A percentile compares a stretch with the other conserved stretches of the same genome.
Evolutionary conservation across 208 protist species (phyloP).

Genomic region (Sergeia podlipaevii): DNA sequence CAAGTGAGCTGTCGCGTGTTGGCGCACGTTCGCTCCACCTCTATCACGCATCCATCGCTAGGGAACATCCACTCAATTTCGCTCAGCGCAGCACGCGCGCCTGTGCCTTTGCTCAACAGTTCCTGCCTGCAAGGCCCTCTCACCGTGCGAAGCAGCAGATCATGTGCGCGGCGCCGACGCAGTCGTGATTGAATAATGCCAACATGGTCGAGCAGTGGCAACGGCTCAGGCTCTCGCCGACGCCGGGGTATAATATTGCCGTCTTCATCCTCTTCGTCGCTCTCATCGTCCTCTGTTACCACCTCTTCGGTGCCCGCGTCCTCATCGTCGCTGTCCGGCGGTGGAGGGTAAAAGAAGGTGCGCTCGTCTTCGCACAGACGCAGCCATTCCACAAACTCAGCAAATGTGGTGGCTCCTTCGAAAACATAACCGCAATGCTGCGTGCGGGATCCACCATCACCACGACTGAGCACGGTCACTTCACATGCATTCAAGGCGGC

Average conservation of each 20-base stretch:
- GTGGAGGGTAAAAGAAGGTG: conserved; percentile 50
- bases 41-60: conserved; percentile 48
- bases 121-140: conserved; percentile 23
- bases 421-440: conserved; percentile 51
- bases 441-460: conserved; percentile 25
- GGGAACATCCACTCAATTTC: conserved; percentile 70
- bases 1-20: conserved; percentile 60
- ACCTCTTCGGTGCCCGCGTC: conserved; percentile 38
- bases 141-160: conserved; percentile 8
- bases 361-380: conserved; percentile 36
- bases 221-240: conserved; percentile 18
- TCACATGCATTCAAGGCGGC: too few relatives aligned
- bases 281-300: conserved; percentile 54
- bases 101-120: conserved; percentile 19
- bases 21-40: conserved; percentile 42
- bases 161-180: conserved; percentile 53
- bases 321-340: conserved; percentile 47
- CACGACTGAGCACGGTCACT: conserved; percentile 18
- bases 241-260: conserved; percentile 9
- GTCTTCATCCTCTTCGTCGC: conserved; percentile 24
- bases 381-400: conserved; percentile 48
- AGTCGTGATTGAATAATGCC: conserved; percentile 22
- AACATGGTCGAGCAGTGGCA: conserved; percentile 37
- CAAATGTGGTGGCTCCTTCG: conserved; percentile 54
- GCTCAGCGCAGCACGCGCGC: conserved; percentile 28